A percentile compares a stretch with the other conserved stretches of the same genome.
Evolutionary conservation across 2,329 filamentous ascomycete genomes (phyloP).

Genomic region (Aspergillus calidoustus): DNA sequence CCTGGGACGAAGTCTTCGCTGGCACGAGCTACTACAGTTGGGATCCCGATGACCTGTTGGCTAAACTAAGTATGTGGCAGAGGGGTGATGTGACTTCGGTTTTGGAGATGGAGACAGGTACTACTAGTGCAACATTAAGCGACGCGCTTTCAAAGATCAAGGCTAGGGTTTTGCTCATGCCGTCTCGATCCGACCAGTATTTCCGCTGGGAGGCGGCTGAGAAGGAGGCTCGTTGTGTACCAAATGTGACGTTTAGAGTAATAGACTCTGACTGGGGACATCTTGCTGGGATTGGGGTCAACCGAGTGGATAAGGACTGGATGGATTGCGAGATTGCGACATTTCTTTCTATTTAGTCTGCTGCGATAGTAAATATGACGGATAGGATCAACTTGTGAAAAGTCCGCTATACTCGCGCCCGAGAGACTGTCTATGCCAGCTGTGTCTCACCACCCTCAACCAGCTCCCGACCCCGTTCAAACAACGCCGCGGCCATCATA

Average conservation of each 20-base stretch:
- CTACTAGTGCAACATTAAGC: too few species aligned
- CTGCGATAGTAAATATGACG: too few species aligned
- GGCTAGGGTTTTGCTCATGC: slow-evolving; percentile 40
- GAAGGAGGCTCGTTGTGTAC: slow-evolving; percentile 17
- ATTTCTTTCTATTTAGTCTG: not conserved
- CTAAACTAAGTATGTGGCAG: slow-evolving; percentile 53
- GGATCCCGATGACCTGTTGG: slow-evolving; percentile 52
- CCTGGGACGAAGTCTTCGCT: slow-evolving; percentile 39
- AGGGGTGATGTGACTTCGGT: slow-evolving; percentile 33
- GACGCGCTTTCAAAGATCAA: slow-evolving; percentile 26
- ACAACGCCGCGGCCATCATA: slow-evolving; percentile 34
- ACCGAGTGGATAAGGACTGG: not conserved
- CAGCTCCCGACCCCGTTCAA: slow-evolving; percentile 22
- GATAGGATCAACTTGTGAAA: too few species aligned
- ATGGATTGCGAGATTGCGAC: not conserved
- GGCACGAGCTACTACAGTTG: slow-evolving; percentile 43
- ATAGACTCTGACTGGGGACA: not conserved
- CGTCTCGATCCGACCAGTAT: slow-evolving; percentile 44
- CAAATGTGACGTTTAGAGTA: not conserved
- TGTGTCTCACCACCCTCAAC: not conserved
- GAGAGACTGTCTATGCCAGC: too few species aligned
- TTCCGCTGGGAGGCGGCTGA: slow-evolving; percentile 37
- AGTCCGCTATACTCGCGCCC: too few species aligned
- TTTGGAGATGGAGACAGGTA: slow-evolving; percentile 14
- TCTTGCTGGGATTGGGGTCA: not conserved